Percentiles rank a stretch among this genome's conserved stretches.
Conservation (phyloP, 2,329 filamentous ascomycete genomes). For the Sodiomyces alkalinus region DNA sequence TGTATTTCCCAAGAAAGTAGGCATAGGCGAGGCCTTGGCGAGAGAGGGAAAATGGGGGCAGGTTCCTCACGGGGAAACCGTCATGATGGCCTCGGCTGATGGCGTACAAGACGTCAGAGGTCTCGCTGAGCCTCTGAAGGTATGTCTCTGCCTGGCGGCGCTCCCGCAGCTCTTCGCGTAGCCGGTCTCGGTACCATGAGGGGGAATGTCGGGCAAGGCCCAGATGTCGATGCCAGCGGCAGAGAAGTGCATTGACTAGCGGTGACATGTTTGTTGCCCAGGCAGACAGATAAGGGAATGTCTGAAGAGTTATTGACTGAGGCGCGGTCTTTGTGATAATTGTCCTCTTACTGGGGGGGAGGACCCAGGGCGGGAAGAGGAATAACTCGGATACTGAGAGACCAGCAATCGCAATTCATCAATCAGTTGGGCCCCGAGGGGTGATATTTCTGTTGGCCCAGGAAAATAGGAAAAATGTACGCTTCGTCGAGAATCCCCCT, state of each 20-base stretch:
- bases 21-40: constrained; percentile 15
- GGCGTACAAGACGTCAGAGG: constrained; percentile 26
- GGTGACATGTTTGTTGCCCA: no score
- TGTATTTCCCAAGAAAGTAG: constrained; percentile 29
- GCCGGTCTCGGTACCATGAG: constrained; percentile 22
- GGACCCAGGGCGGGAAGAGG: no score
- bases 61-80: constrained; percentile 15
- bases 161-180: constrained; percentile 23
- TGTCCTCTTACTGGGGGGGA: no score
- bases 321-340: no score
- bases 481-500: no score
- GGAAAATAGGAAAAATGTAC: no score
- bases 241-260: background rate
- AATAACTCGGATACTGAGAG: no score
- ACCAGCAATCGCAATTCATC: no score
- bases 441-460: no score
- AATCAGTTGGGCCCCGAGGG: no score
- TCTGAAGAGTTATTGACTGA: no score
- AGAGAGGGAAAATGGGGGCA: constrained; percentile 11
- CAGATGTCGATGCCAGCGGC: constrained; percentile 7
- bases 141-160: constrained; percentile 14
- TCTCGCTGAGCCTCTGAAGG: constrained; percentile 23
- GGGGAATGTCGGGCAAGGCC: constrained; percentile 16
- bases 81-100: constrained; percentile 23
- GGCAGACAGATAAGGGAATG: no score